Conservation (phyloP, 2,329 filamentous ascomycete genomes). For the Phyllosticta citriasiana region DNA sequence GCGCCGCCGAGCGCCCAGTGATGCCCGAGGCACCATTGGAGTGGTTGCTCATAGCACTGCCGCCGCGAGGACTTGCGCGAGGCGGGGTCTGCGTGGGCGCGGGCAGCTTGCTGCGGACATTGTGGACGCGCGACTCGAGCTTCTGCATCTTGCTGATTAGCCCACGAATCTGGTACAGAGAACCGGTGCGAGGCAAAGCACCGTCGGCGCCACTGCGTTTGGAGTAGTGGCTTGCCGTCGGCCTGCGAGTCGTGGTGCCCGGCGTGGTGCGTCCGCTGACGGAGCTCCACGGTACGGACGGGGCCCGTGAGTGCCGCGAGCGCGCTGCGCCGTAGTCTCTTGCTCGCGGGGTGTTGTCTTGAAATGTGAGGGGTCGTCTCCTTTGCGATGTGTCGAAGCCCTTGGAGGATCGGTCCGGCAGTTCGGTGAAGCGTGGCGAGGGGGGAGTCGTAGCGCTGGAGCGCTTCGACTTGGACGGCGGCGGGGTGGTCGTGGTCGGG, state of each 20-base stretch:
- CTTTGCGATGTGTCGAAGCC: constrained; percentile 31
- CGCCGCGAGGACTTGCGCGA: constrained; percentile 62
- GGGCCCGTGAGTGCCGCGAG: constrained; percentile 44
- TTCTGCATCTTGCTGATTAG: constrained; percentile 96
- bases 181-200: constrained; percentile 55
- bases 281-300: constrained; percentile 47
- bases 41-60: constrained; percentile 37
- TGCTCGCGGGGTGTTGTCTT: constrained; percentile 41
- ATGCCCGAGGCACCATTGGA: constrained; percentile 44
- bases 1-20: constrained; percentile 48
- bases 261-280: constrained; percentile 34
- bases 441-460: constrained; percentile 54
- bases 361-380: constrained; percentile 37
- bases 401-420: constrained; percentile 47
- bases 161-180: constrained; percentile 83
- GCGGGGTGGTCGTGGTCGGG: constrained; percentile 68
- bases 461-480: constrained; percentile 57
- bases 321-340: constrained; percentile 34
- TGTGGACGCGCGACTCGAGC: constrained; percentile 86
- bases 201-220: constrained; percentile 33
- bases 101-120: constrained; percentile 81
- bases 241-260: constrained; percentile 22
- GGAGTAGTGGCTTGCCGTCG: constrained; percentile 17
- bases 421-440: constrained; percentile 87
- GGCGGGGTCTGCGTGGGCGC: constrained; percentile 71